Evolutionary conservation across 306 rosid genomes (phyloP).

Genomic region (Quercus aquifolioides): DNA sequence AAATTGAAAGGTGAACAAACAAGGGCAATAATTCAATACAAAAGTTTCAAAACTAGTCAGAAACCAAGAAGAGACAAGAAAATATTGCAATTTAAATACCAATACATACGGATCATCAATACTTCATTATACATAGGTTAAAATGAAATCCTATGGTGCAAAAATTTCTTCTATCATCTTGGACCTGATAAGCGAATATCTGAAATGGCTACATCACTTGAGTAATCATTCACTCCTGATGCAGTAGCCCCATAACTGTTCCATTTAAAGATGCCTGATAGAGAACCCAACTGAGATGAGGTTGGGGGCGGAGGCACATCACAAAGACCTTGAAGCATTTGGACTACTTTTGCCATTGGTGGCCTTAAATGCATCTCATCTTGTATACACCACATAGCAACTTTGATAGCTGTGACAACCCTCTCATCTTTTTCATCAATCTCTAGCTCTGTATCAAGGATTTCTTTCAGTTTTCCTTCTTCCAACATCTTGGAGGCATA

Average conservation of each 20-base stretch:
- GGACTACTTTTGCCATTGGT: constrained; percentile 41
- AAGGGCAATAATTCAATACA: not conserved
- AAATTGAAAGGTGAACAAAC: not conserved
- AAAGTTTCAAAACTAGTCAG: not conserved
- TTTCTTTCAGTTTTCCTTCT: constrained; percentile 41
- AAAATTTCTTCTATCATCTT: constrained; percentile 11
- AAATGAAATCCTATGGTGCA: not conserved
- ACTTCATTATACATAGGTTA: not conserved
- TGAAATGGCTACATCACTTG: constrained; percentile 21
- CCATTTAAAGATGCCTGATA: constrained; percentile 21
- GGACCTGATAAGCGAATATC: constrained; percentile 35
- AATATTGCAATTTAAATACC: not conserved
- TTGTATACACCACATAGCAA: constrained; percentile 37
- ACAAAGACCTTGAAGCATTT: constrained; percentile 33
- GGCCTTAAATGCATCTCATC: constrained; percentile 40
- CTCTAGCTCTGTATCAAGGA: constrained; percentile 50
- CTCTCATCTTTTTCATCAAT: constrained; percentile 41
- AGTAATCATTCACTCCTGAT: constrained; percentile 1
- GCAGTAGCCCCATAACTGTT: constrained; percentile 19
- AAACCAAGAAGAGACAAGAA: not conserved
- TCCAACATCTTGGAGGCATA: constrained; percentile 36
- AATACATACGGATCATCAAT: not conserved
- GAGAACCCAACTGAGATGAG: constrained; percentile 7
- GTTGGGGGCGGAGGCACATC: constrained; percentile 12
- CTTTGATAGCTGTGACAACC: constrained; percentile 26